Evolutionary conservation across 257 asterid genomes (phyloP).

Genomic region (Jacaranda copaia): DNA sequence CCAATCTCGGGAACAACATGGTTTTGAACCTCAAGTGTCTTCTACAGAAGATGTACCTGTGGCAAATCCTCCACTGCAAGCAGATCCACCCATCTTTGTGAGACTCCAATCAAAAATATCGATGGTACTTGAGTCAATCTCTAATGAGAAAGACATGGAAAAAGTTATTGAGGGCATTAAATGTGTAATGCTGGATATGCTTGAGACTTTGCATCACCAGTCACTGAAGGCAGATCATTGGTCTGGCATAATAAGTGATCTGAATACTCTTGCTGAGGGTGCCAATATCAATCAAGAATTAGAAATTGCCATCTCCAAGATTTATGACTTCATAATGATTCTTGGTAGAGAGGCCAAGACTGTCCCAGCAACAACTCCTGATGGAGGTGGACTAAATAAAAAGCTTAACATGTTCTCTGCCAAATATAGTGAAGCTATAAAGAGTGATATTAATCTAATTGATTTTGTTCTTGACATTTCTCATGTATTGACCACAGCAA

Average conservation of each 20-base stretch:
- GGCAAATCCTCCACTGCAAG: slow-evolving; percentile 45
- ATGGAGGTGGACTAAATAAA: slow-evolving; percentile 60
- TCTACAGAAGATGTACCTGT: slow-evolving; percentile 37
- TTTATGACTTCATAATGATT: slow-evolving; percentile 65
- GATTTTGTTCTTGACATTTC: slow-evolving; percentile 80
- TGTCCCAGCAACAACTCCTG: slow-evolving; percentile 59
- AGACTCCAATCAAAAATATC: slow-evolving; percentile 70
- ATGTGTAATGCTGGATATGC: slow-evolving; percentile 63
- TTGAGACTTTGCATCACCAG: slow-evolving; percentile 42
- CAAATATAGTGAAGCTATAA: slow-evolving; percentile 58
- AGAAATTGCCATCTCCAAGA: slow-evolving; percentile 65
- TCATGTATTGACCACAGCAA: slow-evolving; percentile 64
- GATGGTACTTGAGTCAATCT: slow-evolving; percentile 59
- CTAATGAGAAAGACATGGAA: slow-evolving; percentile 62
- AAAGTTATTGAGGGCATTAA: slow-evolving; percentile 60
- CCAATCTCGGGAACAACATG: slow-evolving; percentile 39
- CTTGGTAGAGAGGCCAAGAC: slow-evolving; percentile 77
- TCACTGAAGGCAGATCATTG: slow-evolving; percentile 43
- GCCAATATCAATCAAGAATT: slow-evolving; percentile 53
- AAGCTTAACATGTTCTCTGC: slow-evolving; percentile 58
- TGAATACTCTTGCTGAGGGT: slow-evolving; percentile 36
- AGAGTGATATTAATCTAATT: slow-evolving; percentile 46
- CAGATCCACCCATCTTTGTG: slow-evolving; percentile 50
- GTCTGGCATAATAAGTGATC: slow-evolving; percentile 41
- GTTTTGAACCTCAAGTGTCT: slow-evolving; percentile 37